Evolutionary conservation across 164 flowering plant species (phyloP).

Genomic region (Umbilicus rupestris): DNA sequence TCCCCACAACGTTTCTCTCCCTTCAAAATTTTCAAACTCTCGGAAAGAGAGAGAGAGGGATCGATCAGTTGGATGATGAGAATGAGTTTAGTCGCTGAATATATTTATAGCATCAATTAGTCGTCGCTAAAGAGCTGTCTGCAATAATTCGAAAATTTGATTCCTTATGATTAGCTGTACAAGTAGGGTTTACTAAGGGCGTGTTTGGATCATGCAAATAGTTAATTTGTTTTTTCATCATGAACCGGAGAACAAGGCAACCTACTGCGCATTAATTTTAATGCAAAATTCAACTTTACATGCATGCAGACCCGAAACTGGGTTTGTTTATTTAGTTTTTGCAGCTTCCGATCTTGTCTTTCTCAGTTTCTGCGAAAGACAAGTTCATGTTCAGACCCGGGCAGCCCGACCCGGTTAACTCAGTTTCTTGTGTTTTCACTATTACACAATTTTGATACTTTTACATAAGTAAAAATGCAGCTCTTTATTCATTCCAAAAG

Average conservation of each 20-base stretch:
- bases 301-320: background rate
- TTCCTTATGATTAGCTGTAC: slow-evolving; percentile 6
- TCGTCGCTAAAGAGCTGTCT: slow-evolving; percentile 25
- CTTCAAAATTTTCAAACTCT: background rate
- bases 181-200: background rate
- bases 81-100: slow-evolving; percentile 2
- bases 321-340: background rate
- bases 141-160: slow-evolving; percentile 7
- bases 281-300: background rate
- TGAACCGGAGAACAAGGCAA: background rate
- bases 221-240: background rate
- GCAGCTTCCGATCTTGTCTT: slow-evolving; percentile 6
- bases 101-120: slow-evolving; percentile 9
- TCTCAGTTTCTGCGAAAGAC: background rate
- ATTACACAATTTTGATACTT: too few relatives aligned
- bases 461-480: too few relatives aligned
- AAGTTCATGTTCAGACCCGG: background rate
- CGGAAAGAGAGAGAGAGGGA: background rate
- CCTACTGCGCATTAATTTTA: background rate
- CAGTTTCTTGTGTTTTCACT: too few relatives aligned
- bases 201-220: slow-evolving; percentile 5
- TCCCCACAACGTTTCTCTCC: background rate
- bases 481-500: too few relatives aligned
- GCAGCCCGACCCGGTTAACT: too few relatives aligned
- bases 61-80: background rate